Base-by-base conservation (phyloP, 2,329 filamentous ascomycete genomes). In the Arthrocladium fulminans region DNA sequence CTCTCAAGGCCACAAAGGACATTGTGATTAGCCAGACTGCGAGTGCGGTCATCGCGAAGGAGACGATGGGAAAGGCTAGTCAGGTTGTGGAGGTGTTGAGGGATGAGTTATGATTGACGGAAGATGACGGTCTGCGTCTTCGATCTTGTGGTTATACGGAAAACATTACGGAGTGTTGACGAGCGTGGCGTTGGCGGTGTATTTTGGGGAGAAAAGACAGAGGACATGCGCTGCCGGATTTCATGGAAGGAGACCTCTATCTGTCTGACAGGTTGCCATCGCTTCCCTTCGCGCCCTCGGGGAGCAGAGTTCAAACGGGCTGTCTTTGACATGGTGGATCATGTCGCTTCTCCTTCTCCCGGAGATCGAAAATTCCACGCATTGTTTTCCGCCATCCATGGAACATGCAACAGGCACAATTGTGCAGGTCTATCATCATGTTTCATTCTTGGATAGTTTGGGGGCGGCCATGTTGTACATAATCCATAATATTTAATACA, bases 161-260 rank as follows among this genome's bases (percentile, higher is more conserved):
- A 38, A 10, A 10, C 19, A 8, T 38, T 8, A 10, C 8, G 9
- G 40, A 27, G 5, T 27, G 12, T 25, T 29, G 4, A 17, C 20
- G 30, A 44, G 41, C 41, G 23, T 17, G 41, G 41, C 24, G 41
- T 32, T 44, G 24, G 41, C 38, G 38, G 38, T 24, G 38, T 40
- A 17, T 40, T 10, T 38, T 38, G n/a, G n/a, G n/a, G n/a, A n/a
- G n/a, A n/a, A n/a, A n/a, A n/a, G n/a, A n/a, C n/a, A n/a, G 29
- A 7, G 32, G 20, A 17, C n/a, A 37, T 37, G 32, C 13, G 20
- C 32, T 13, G 32, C 13, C 6, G 13, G 6, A 15, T 6, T 37
- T 13, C 20, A 17, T 37, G 13, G 13, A n/a, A 37, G 32, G 20
- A 32, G 29, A n/a, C 8, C 9, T 9, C 29, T 8, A n/a, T n/a